Evolutionary conservation across 768 basidiomycete species (phyloP), one percentile per base, ranked within the genome.

Genomic region (Panus rudis): DNA sequence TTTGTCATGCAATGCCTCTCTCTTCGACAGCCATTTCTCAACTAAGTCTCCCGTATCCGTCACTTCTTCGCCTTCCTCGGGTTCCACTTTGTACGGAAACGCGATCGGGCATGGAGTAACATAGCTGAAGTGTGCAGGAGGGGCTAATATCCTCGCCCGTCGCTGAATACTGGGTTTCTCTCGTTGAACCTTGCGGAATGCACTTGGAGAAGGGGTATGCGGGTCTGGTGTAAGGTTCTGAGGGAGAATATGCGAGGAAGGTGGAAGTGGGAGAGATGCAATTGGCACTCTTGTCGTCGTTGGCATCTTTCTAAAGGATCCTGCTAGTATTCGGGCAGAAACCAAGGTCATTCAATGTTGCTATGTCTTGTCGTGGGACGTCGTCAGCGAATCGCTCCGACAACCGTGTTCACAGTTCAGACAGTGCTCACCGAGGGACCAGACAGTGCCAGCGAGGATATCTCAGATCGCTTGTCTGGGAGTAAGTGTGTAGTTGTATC

Each of bases 1-100:
- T 31, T 42, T 41, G 47, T 63, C 63, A 47, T 74, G 54, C 37
- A 69, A 52, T 19, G 84, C 69, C 53, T 97, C 91, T 47, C 77
- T 72, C 6, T 71, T 66, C 11, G 67, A 57, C 26, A 94, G 72
- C 83, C 90, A 92, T 51, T 73, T 67, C 60, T 92, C 93, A 21
- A 93, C 76, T 52, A 81, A 74, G 3, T 66, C 71, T 0, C 65
- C 71, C 54, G 79, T 75, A 58, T 81, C 78, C 6, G 58, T 60
- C 2, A 61, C 64, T 14, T 52, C 51, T n/a, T 72, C 67, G n/a
- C 73, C 61, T 32, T 72, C 69, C 24, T 68, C 68, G 0, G 75
- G 67, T 38, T 72, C 65, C 20, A 94, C 79, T 24, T 79, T 68
- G 61, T 84, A 91, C 0, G 93, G 94, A 62, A 96, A 97, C 2